These are phyloP conservation scores for Pinus tabuliformis DNA, from an alignment of 75 land plant genomes.

Conservation along the genomic window DNA sequence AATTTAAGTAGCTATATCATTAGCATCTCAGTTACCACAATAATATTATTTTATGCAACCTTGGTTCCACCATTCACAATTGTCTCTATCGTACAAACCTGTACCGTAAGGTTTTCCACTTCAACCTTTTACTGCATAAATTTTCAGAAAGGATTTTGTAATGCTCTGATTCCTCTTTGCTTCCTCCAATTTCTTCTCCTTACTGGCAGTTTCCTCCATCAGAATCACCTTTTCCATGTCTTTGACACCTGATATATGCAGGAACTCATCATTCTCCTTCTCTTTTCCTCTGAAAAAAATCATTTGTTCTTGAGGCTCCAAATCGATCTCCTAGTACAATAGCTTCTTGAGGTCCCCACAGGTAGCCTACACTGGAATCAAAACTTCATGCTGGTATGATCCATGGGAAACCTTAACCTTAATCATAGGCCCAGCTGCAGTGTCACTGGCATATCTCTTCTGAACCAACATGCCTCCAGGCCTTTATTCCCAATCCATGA, in stretches of 20 bases:
- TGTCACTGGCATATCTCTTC: slow-evolving; percentile 30
- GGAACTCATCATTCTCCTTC: slow-evolving; percentile 29
- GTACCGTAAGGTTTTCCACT: slow-evolving; percentile 27
- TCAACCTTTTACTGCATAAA: slow-evolving; percentile 18
- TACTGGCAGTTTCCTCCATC: slow-evolving; percentile 32
- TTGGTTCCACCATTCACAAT: slow-evolving; percentile 27
- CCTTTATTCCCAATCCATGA: slow-evolving; percentile 47
- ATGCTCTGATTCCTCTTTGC: slow-evolving; percentile 17
- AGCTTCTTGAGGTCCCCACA: slow-evolving; percentile 37
- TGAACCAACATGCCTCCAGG: slow-evolving; percentile 71
- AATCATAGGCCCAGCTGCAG: background rate
- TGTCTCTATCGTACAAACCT: slow-evolving; percentile 3
- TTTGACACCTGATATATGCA: slow-evolving; percentile 33
- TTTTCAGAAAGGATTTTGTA: slow-evolving; percentile 20
- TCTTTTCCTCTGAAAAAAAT: slow-evolving; percentile 35
- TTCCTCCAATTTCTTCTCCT: slow-evolving; percentile 30
- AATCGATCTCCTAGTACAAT: slow-evolving; percentile 23
- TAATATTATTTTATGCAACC: too few relatives aligned
- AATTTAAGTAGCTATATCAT: slow-evolving; percentile 76
- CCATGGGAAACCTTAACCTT: too few relatives aligned
- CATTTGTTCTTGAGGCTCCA: slow-evolving; percentile 31
- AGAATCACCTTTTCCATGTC: slow-evolving; percentile 33
- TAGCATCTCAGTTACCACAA: slow-evolving; percentile 53
- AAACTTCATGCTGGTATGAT: too few relatives aligned
- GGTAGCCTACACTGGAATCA: too few relatives aligned